Conservation (phyloP, 2,329 filamentous ascomycete genomes). For the Mycocentrospora acerina region DNA sequence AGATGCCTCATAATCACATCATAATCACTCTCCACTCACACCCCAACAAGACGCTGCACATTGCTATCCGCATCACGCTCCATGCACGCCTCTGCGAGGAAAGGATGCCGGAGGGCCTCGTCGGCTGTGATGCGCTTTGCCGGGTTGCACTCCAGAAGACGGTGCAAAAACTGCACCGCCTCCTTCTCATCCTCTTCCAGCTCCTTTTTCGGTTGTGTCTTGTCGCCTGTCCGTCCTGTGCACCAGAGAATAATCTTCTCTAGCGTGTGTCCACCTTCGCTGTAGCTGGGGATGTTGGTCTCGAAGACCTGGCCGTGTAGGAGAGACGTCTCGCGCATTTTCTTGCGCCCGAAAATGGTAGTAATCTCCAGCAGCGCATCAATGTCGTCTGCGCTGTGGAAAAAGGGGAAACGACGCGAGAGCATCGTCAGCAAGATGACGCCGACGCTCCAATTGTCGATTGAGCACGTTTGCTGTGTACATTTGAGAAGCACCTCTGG, state of each 20-base stretch:
- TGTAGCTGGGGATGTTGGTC: slow-evolving; percentile 88
- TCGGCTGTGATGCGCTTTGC: slow-evolving; percentile 71
- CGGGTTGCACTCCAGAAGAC: slow-evolving; percentile 77
- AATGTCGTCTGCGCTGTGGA: slow-evolving; percentile 97
- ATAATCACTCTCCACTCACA: slow-evolving; percentile 16
- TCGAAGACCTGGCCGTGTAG: slow-evolving; percentile 92
- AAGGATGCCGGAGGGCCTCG: slow-evolving; percentile 72
- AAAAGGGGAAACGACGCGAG: slow-evolving; percentile 92
- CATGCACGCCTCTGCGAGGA: slow-evolving; percentile 51
- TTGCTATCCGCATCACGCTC: slow-evolving; percentile 37
- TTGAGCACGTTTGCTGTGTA: slow-evolving; percentile 85
- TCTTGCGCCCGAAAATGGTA: slow-evolving; percentile 83
- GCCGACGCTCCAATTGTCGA: slow-evolving; percentile 95
- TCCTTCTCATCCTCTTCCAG: slow-evolving; percentile 69
- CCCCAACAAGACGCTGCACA: slow-evolving; percentile 31
- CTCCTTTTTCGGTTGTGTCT: slow-evolving; percentile 48
- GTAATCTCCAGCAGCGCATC: slow-evolving; percentile 97
- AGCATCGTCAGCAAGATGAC: slow-evolving; percentile 97
- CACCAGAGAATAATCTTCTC: slow-evolving; percentile 97
- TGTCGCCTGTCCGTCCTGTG: slow-evolving; percentile 70
- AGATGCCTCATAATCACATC: slow-evolving; percentile 16
- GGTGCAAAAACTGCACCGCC: slow-evolving; percentile 70
- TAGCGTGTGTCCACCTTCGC: slow-evolving; percentile 78
- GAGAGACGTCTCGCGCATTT: slow-evolving; percentile 80
- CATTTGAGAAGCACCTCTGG: slow-evolving; percentile 98